These are phyloP conservation scores for Triticum monococcum DNA, from an alignment of 176 grass and related monocot species.

Conservation along the genomic window DNA sequence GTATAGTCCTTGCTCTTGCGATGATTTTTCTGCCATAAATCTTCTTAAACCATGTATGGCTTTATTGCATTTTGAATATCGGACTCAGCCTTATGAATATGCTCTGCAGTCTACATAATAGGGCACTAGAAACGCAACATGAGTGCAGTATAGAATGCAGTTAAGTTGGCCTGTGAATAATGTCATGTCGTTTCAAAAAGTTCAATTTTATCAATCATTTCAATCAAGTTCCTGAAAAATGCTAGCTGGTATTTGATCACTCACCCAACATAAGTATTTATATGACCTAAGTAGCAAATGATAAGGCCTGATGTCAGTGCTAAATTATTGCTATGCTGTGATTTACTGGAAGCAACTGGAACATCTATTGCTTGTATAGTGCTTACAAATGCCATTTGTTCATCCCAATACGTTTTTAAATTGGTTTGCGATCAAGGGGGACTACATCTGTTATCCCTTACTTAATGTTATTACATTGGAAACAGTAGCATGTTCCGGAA, in stretches of 20 bases:
- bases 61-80: neutral
- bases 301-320: neutral
- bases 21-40: neutral
- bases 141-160: neutral
- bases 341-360: neutral
- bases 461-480: slow-evolving; percentile 14
- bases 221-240: neutral
- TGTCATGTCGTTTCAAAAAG: neutral
- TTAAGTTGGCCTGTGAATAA: neutral
- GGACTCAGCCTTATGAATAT: neutral
- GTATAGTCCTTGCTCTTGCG: neutral
- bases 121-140: neutral
- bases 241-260: neutral
- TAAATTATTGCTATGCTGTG: neutral
- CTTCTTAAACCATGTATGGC: slow-evolving; percentile 16
- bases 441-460: neutral
- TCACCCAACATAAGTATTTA: neutral
- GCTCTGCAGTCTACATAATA: neutral
- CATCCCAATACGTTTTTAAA: neutral
- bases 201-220: neutral
- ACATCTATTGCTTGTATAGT: slow-evolving; percentile 12
- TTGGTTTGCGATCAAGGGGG: neutral
- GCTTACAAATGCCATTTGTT: neutral
- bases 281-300: neutral
- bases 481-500: neutral